Percentiles rank a stretch among this genome's conserved stretches.
Conservation (phyloP, 2,329 filamentous ascomycete species). For the Colletotrichum sp. region DNA sequence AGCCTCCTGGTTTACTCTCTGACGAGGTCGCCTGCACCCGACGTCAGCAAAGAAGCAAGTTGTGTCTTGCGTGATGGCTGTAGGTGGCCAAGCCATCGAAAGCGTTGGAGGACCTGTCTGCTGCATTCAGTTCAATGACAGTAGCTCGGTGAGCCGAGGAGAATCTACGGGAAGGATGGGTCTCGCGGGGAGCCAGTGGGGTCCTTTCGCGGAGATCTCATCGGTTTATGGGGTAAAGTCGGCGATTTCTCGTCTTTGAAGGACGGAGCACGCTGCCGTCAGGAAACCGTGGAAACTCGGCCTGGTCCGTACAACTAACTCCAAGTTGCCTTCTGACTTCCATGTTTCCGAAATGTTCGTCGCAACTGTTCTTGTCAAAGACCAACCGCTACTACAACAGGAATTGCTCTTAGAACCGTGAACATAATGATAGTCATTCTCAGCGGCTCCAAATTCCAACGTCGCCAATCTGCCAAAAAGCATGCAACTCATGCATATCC, state of each 20-base stretch:
- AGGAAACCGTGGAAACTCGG: background rate
- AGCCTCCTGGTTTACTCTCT: background rate
- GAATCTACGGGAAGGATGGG: background rate
- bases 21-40: background rate
- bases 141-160: background rate
- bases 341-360: background rate
- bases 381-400: background rate
- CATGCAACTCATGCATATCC: background rate
- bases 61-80: background rate
- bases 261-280: background rate
- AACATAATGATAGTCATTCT: background rate
- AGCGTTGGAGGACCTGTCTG: background rate
- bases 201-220: background rate
- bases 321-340: background rate
- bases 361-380: background rate
- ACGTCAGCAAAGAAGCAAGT: background rate
- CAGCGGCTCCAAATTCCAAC: background rate
- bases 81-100: background rate
- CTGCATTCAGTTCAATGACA: background rate
- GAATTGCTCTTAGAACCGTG: too few relatives aligned
- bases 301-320: background rate
- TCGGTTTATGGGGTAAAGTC: background rate
- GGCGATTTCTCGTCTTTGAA: background rate
- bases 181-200: constrained; percentile 6
- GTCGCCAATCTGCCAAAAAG: background rate